Evolutionary conservation across 2,329 filamentous ascomycete genomes (phyloP).

Genomic region (Penicillium rolfsii): DNA sequence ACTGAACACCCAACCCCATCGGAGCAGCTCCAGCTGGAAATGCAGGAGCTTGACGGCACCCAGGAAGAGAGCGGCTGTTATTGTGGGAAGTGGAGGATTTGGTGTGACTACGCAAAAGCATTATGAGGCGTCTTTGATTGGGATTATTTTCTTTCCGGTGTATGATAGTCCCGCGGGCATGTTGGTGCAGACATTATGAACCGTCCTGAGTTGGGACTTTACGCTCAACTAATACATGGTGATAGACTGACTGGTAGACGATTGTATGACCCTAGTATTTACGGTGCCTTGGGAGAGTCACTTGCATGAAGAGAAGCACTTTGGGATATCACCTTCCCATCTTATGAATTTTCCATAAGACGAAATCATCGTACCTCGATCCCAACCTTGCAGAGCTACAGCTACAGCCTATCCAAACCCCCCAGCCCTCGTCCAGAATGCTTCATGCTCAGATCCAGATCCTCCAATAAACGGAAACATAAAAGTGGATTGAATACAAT

Average conservation of each 20-base stretch:
- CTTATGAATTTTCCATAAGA: background rate
- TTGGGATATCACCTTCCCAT: too few relatives aligned
- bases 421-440: too few relatives aligned
- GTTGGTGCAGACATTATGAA: slow-evolving; percentile 22
- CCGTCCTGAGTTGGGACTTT: slow-evolving; percentile 8
- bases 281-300: background rate
- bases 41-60: background rate
- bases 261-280: background rate
- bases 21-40: background rate
- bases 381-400: background rate
- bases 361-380: background rate
- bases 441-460: too few relatives aligned
- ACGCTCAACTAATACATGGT: background rate
- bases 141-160: slow-evolving; percentile 12
- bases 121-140: slow-evolving; percentile 17
- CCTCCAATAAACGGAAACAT: slow-evolving; percentile 6
- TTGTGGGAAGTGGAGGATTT: background rate
- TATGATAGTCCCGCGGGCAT: slow-evolving; percentile 22
- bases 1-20: too few relatives aligned
- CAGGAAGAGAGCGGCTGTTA: background rate
- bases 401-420: background rate
- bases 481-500: slow-evolving; percentile 23
- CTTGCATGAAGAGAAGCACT: background rate
- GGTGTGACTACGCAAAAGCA: slow-evolving; percentile 11
- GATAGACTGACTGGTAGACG: background rate